A percentile compares a stretch with the other conserved stretches of the same genome.
Conservation (phyloP, 2,329 filamentous ascomycete species). For the Anthostomella pinea region DNA sequence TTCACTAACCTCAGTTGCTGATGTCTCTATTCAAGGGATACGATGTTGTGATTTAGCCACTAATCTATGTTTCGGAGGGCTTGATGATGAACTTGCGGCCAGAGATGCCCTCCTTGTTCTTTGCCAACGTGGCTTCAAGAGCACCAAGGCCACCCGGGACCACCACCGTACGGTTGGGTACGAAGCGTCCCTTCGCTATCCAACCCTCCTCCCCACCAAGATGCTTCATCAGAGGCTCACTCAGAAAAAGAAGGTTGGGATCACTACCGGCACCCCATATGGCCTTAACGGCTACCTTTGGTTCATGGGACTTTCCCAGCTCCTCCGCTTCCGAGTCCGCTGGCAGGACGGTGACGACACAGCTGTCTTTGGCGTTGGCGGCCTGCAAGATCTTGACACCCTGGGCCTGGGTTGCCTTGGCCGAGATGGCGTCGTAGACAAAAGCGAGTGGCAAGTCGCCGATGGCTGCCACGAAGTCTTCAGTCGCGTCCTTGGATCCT, state of each 20-base stretch:
- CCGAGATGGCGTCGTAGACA: conserved; percentile 32
- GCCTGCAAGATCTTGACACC: conserved; percentile 29
- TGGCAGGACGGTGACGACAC: conserved; percentile 17
- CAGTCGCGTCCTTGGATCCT: conserved; percentile 12
- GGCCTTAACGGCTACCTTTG: conserved; percentile 1
- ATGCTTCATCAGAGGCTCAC: conserved; percentile 26
- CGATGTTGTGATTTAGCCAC: too few relatives aligned
- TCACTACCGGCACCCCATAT: conserved; percentile 23
- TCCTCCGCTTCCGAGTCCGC: conserved; percentile 15
- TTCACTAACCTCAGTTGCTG: too few relatives aligned
- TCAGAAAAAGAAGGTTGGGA: conserved; percentile 27
- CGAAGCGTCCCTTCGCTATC: conserved; percentile 28
- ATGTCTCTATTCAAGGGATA: too few relatives aligned
- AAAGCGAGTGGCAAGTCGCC: conserved; percentile 27
- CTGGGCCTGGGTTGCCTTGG: conserved; percentile 27
- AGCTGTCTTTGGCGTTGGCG: conserved; percentile 13
- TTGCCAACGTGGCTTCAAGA: conserved; percentile 23
- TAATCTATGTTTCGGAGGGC: too few relatives aligned
- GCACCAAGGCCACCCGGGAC: conserved; percentile 28
- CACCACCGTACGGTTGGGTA: conserved; percentile 28
- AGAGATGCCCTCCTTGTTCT: conserved; percentile 28
- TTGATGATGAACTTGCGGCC: conserved; percentile 25
- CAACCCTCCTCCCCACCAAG: conserved; percentile 31
- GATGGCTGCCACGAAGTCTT: conserved; percentile 25
- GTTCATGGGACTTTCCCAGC: conserved; percentile 9